A percentile compares a stretch with the other conserved stretches of the same genome.
Conservation (phyloP, 179 eudicot genomes). For the Amaranthus tricolor region DNA sequence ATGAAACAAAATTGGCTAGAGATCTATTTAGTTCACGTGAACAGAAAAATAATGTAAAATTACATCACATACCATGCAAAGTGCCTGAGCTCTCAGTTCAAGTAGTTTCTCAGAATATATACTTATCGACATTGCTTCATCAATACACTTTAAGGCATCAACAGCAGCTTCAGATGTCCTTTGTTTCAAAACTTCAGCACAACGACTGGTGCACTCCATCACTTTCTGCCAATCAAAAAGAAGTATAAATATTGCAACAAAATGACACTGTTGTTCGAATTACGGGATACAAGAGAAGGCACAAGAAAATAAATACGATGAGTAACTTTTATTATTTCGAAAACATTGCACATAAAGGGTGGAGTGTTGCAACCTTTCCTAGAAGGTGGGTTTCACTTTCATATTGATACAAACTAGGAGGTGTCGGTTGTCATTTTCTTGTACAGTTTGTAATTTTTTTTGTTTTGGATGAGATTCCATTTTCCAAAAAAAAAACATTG, state of each 20-base stretch:
- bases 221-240: conserved; percentile 58
- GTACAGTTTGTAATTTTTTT: neutral
- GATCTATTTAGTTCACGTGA: neutral
- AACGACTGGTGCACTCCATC: conserved; percentile 39
- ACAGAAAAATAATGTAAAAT: conserved; percentile 13
- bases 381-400: no score
- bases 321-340: neutral
- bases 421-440: neutral
- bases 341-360: no score
- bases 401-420: no score
- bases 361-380: no score
- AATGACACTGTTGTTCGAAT: neutral
- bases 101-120: conserved; percentile 65
- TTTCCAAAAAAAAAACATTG: neutral
- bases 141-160: conserved; percentile 52
- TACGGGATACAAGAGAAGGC: neutral
- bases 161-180: conserved; percentile 55
- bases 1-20: conserved; percentile 14
- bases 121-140: conserved; percentile 58
- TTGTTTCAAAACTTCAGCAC: conserved; percentile 62
- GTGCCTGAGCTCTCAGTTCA: conserved; percentile 85
- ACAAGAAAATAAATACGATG: no score
- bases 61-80: conserved; percentile 55
- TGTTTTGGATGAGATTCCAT: neutral
- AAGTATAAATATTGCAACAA: conserved; percentile 7